Conservation (phyloP, 768 basidiomycete species). For the Boletellus sp. region DNA sequence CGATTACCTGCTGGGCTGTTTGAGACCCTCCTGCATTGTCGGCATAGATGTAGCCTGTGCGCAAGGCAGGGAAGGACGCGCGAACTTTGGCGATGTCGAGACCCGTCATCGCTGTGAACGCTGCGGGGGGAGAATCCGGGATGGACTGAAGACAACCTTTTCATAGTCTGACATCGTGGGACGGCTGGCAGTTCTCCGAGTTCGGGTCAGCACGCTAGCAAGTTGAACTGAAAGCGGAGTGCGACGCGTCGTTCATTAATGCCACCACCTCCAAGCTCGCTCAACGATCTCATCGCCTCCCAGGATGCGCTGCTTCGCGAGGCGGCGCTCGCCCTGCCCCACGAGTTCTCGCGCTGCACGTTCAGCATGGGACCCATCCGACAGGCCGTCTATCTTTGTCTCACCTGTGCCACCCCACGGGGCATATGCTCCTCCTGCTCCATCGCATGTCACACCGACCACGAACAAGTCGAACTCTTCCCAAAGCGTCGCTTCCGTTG, state of each 20-base stretch:
- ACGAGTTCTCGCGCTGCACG: slow-evolving; percentile 63
- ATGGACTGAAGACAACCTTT: too few species aligned
- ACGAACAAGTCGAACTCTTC: slow-evolving; percentile 84
- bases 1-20: slow-evolving; percentile 50
- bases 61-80: slow-evolving; percentile 59
- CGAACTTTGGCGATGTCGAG: slow-evolving; percentile 52
- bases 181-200: too few species aligned
- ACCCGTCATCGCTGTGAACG: neutral
- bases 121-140: too few species aligned
- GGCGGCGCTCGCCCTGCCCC: slow-evolving; percentile 51
- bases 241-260: neutral
- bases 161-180: too few species aligned
- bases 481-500: slow-evolving; percentile 81
- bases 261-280: slow-evolving; percentile 30
- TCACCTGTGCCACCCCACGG: slow-evolving; percentile 62
- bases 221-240: too few species aligned
- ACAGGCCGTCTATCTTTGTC: slow-evolving; percentile 80
- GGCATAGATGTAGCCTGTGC: slow-evolving; percentile 58
- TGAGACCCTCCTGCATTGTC: slow-evolving; percentile 81
- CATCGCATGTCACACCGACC: slow-evolving; percentile 81
- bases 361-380: slow-evolving; percentile 57
- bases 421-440: slow-evolving; percentile 84
- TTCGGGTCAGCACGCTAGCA: too few species aligned
- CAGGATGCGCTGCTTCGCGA: slow-evolving; percentile 31
- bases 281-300: slow-evolving; percentile 23